Percentiles rank a stretch among this genome's conserved stretches.
These are phyloP conservation scores for Heterobasidion irregulare DNA, from an alignment of 1,284 basidiomycete genomes.

Conservation along the genomic window DNA sequence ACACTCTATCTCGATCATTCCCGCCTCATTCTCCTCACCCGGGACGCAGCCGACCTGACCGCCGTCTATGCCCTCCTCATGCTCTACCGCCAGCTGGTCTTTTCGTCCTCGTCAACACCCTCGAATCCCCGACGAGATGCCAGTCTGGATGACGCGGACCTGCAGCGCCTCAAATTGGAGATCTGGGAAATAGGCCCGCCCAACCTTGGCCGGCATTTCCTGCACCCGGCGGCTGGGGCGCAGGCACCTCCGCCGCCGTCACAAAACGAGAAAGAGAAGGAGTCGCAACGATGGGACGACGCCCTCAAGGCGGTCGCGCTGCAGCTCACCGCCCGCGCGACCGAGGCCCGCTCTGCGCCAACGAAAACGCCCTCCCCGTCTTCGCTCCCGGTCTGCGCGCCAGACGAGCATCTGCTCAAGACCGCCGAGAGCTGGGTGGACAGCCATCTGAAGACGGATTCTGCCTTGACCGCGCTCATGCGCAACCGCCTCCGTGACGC, in stretches of 20 bases:
- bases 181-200: constrained; percentile 67
- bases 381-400: constrained; percentile 23
- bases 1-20: constrained; percentile 78
- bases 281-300: constrained; percentile 29
- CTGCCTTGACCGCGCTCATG: constrained; percentile 49
- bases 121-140: constrained; percentile 2
- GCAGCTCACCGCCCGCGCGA: constrained; percentile 25
- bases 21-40: constrained; percentile 61
- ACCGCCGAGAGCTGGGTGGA: constrained; percentile 60
- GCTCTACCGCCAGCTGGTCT: constrained; percentile 69
- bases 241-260: constrained; percentile 5
- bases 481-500: constrained; percentile 53
- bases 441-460: constrained; percentile 46
- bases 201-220: constrained; percentile 47
- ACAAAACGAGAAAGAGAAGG: constrained; percentile 16
- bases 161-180: constrained; percentile 63
- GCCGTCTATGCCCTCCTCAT: constrained; percentile 76
- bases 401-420: constrained; percentile 41
- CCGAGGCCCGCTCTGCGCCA: constrained; percentile 13
- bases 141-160: constrained; percentile 28
- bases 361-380: background rate
- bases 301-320: constrained; percentile 27
- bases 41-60: constrained; percentile 71
- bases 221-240: constrained; percentile 12
- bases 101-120: constrained; percentile 26